Conservation (phyloP, 768 basidiomycete genomes). For the Candolleomyces aberdarensis region DNA sequence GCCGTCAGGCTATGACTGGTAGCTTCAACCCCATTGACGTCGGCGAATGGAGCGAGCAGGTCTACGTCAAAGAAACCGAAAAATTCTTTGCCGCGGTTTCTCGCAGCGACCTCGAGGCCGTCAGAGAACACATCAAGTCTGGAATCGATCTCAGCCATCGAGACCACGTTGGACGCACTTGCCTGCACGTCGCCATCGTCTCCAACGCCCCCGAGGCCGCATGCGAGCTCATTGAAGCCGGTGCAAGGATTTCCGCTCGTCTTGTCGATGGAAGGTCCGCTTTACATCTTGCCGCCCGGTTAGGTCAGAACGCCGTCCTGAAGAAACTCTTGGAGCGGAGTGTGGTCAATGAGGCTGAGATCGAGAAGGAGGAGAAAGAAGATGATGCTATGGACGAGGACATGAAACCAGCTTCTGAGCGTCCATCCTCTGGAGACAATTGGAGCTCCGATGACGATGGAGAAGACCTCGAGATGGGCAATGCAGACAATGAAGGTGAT, state of each 20-base stretch:
- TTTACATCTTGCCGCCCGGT: slow-evolving; percentile 55
- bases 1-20: slow-evolving; percentile 58
- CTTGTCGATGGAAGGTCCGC: slow-evolving; percentile 55
- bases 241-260: slow-evolving; percentile 52
- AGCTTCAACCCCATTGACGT: slow-evolving; percentile 67
- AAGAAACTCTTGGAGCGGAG: slow-evolving; percentile 52
- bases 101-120: slow-evolving; percentile 35
- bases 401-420: slow-evolving; percentile 24
- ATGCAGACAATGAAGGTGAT: slow-evolving; percentile 23
- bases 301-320: slow-evolving; percentile 38
- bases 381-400: slow-evolving; percentile 21
- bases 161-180: slow-evolving; percentile 60
- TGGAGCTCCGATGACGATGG: slow-evolving; percentile 45
- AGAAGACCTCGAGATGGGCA: slow-evolving; percentile 30
- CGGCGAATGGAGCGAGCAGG: slow-evolving; percentile 62
- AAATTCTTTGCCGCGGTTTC: slow-evolving; percentile 58
- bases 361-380: slow-evolving; percentile 19
- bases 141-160: slow-evolving; percentile 46
- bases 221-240: slow-evolving; percentile 49
- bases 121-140: slow-evolving; percentile 37
- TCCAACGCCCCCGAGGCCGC: slow-evolving; percentile 44
- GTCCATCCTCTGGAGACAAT: slow-evolving; percentile 46
- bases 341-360: slow-evolving; percentile 30
- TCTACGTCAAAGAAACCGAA: slow-evolving; percentile 53
- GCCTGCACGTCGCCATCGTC: slow-evolving; percentile 57